Conservation (phyloP, 2,329 filamentous ascomycete species). For the Monilinia aucupariae region DNA sequence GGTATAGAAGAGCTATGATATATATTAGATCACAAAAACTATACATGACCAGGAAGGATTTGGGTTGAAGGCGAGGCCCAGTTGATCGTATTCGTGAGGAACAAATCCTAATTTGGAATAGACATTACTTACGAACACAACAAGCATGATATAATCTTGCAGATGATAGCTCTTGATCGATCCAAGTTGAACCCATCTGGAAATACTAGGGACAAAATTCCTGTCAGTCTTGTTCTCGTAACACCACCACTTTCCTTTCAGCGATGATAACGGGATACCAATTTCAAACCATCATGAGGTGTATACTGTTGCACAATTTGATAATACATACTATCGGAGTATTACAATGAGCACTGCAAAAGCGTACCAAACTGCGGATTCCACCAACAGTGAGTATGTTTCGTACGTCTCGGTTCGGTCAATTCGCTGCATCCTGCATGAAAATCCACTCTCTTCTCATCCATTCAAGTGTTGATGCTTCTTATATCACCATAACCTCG, state of each 20-base stretch:
- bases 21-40: neutral
- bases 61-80: neutral
- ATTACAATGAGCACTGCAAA: slow-evolving; percentile 30
- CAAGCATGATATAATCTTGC: slow-evolving; percentile 53
- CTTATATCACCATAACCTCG: slow-evolving; percentile 1
- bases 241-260: neutral
- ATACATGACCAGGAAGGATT: neutral
- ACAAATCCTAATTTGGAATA: neutral
- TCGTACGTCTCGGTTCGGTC: neutral
- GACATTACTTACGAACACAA: slow-evolving; percentile 43
- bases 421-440: neutral
- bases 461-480: neutral
- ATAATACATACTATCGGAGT: slow-evolving; percentile 36
- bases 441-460: neutral
- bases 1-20: slow-evolving; percentile 44
- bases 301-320: neutral
- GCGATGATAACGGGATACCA: neutral
- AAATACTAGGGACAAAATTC: slow-evolving; percentile 31
- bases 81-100: neutral
- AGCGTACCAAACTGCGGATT: slow-evolving; percentile 44
- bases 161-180: slow-evolving; percentile 46
- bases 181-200: slow-evolving; percentile 39
- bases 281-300: neutral
- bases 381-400: slow-evolving; percentile 26
- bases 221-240: neutral